Evolutionary conservation across 1,284 basidiomycete genomes (phyloP).

Genomic region (Trichosporon sp.): DNA sequence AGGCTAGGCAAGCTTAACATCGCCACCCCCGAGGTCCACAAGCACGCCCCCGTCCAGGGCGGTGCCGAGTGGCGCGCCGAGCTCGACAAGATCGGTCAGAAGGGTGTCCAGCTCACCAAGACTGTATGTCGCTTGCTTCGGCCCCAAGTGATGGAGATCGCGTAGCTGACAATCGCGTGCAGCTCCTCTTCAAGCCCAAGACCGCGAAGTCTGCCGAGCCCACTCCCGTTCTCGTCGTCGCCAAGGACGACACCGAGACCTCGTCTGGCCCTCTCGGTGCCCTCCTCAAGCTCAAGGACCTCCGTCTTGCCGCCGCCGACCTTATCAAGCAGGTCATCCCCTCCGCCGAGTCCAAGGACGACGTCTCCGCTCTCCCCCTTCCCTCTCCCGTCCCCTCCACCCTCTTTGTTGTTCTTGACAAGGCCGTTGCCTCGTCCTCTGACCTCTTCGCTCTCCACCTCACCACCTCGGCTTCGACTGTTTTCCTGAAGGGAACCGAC

Average conservation of each 20-base stretch:
- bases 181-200: conserved; percentile 52
- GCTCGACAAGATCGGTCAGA: conserved; percentile 38
- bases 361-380: conserved; percentile 75
- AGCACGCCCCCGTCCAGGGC: conserved; percentile 43
- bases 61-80: conserved; percentile 47
- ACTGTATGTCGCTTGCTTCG: conserved; percentile 30
- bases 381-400: conserved; percentile 67
- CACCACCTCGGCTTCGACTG: conserved; percentile 62
- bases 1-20: conserved; percentile 43
- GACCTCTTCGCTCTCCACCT: conserved; percentile 69
- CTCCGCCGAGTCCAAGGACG: conserved; percentile 67
- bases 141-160: neutral
- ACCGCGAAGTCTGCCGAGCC: conserved; percentile 81
- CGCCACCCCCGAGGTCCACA: conserved; percentile 34
- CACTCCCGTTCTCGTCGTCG: conserved; percentile 80
- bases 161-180: conserved; percentile 6
- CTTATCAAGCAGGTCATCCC: conserved; percentile 78
- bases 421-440: conserved; percentile 60
- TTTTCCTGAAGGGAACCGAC: conserved; percentile 72
- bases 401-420: conserved; percentile 70
- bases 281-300: conserved; percentile 80
- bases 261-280: conserved; percentile 68
- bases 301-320: conserved; percentile 82
- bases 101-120: conserved; percentile 38
- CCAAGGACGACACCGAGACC: conserved; percentile 75